These are phyloP conservation scores for Cercis canadensis DNA, from an alignment of 306 rosid genomes.

Conservation along the genomic window DNA sequence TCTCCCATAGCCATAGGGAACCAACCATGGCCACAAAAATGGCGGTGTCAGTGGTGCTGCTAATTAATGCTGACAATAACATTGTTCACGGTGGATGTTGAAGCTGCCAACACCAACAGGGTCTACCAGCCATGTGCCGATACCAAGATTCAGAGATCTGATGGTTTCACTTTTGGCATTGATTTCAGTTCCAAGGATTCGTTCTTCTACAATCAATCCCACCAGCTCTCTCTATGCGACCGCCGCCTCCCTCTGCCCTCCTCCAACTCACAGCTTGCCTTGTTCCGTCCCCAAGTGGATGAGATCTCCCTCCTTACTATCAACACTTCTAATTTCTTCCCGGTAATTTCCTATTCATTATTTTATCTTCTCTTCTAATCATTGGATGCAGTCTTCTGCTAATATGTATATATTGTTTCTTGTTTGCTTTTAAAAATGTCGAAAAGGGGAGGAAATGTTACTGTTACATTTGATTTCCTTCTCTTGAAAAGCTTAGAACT, in stretches of 20 bases:
- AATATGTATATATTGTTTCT: slow-evolving; percentile 1
- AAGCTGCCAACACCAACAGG: slow-evolving; percentile 49
- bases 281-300: slow-evolving; percentile 73
- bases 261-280: slow-evolving; percentile 55
- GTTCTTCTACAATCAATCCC: slow-evolving; percentile 57
- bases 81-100: not conserved
- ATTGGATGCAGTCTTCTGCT: not conserved
- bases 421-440: slow-evolving; percentile 8
- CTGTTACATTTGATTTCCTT: not conserved
- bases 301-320: slow-evolving; percentile 77
- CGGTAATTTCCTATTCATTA: slow-evolving; percentile 38
- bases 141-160: slow-evolving; percentile 71
- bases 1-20: too few species aligned
- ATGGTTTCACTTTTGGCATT: slow-evolving; percentile 73
- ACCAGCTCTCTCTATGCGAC: slow-evolving; percentile 75
- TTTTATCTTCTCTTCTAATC: not conserved
- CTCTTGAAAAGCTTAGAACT: slow-evolving; percentile 21
- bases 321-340: slow-evolving; percentile 64
- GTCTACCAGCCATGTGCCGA: slow-evolving; percentile 70
- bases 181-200: slow-evolving; percentile 59
- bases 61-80: not conserved
- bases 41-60: slow-evolving; percentile 33
- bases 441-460: not conserved
- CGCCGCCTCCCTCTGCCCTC: slow-evolving; percentile 62
- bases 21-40: slow-evolving; percentile 27